Evolutionary conservation across 2,329 filamentous ascomycete species (phyloP), one percentile per base, ranked within the genome.

Genomic region (Pseudonectria foliicola): DNA sequence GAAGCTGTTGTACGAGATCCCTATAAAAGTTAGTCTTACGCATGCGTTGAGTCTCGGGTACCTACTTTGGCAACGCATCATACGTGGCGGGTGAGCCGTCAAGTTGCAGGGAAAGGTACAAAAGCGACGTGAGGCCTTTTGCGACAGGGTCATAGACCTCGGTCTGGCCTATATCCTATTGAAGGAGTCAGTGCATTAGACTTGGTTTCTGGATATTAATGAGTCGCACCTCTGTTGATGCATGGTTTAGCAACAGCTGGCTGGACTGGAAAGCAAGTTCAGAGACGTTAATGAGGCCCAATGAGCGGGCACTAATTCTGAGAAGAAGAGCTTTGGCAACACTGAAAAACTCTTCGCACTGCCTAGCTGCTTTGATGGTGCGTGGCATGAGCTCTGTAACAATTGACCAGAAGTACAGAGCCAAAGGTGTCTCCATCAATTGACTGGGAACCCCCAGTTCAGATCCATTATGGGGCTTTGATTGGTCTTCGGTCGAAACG

Each of bases 291-390:
- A 59, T 45, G 4, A 60, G 55, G 7, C 57, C 55, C n/a, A 50
- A 41, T 12, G 38, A 43, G 21, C 33, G 34, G 3, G 23, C 29
- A 5, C 36, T 37, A 21, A 71, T 48, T 24, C 54, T 59, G 32
- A 54, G 50, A 24, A 73, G 58, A 13, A 74, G 51, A 4, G 50
- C 49, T 13, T 62, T 52, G 23, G 64, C 57, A 13, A 73, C 44
- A 3, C 45, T 43, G 34, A 77, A 66, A 12, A 70, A 49, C 31
- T 75, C 69, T 15, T 66, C 59, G 37, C 68, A 70, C 15, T 62
- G 59, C 16, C 35, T 37, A 21, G 60, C 54, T 34, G 54, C 44
- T 5, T 25, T 33, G 13, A 50, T 48, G 16, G 59, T 57, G 25
- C 54, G 45, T 7, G 57, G 50, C 12, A 69, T 44, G 7, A 64